Base-by-base conservation (phyloP, 345 rosid species). In the Populus euphratica region DNA sequence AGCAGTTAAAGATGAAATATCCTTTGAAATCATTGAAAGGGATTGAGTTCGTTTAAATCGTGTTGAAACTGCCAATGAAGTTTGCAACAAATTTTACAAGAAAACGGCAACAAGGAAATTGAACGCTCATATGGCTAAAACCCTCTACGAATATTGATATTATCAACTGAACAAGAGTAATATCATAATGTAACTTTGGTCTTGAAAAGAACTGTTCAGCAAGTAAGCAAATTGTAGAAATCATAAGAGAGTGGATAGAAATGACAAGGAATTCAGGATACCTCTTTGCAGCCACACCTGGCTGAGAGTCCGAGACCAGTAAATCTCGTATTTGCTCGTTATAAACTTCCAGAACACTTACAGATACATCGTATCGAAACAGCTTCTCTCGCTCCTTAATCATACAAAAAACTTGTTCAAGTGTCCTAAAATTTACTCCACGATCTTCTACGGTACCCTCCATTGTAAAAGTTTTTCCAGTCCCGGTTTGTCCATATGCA, bases 401-500 rank as follows among this genome's bases (percentile, higher is more conserved):
- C 69, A 88, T 87, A 73, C 39, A 65, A 84, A 96, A 96, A 47
- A 96, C 78, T 85, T 93, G 90, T 75, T 93, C 88, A 23, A 96
- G 90, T 76, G 90, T 93, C 83, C 93, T 89, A 73, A 89, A 96
- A 81, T 96, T 96, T 65, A 96, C 99, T 82, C 99, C 99, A 76
- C 99, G 97, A 44, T 89, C 91, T 77, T 88, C 87, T 66, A 83
- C 87, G 76, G 93, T 92, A n/a, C 98, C 98, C 74, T 96, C 97
- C 99, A 93, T 96, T 39, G 98, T 93, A 77, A 89, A 96, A 66
- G 97, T 93, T 82, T 96, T 96, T 18, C 98, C 94, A 4, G 94
- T 91, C 69, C 99, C 99, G 64, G 99, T 96, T 84, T 96, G 99
- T 50, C 99, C 98, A 81, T 96, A 92, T 73, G 98, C 98, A 69